phyloP scores from a whole-genome alignment of 2,329 filamentous ascomycete species.

The Fusarium newnesense region DNA sequence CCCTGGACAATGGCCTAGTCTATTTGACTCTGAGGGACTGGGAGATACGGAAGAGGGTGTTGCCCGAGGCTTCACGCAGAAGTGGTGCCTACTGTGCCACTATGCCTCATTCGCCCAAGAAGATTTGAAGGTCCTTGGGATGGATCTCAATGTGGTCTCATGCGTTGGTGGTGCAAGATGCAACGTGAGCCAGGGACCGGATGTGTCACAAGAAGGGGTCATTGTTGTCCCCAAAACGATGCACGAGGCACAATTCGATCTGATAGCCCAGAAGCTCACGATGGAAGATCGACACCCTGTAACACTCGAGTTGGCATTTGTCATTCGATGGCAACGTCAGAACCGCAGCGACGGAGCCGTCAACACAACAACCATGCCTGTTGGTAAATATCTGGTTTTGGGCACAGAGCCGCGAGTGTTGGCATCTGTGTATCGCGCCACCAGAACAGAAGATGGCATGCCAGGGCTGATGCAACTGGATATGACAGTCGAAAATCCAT shows the following conservation, averaged over 20 bases:
- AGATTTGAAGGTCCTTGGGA: slow-evolving; percentile 70
- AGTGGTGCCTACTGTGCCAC: slow-evolving; percentile 80
- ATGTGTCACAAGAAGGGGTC: slow-evolving; percentile 55
- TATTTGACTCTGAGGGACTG: slow-evolving; percentile 74
- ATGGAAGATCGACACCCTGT: slow-evolving; percentile 85
- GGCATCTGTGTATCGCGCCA: slow-evolving; percentile 62
- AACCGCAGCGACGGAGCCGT: slow-evolving; percentile 46
- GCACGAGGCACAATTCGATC: slow-evolving; percentile 76
- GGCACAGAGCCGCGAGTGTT: slow-evolving; percentile 89
- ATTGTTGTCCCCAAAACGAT: slow-evolving; percentile 73
- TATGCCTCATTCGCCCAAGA: slow-evolving; percentile 83
- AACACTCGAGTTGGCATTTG: slow-evolving; percentile 77
- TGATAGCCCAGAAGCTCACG: slow-evolving; percentile 78
- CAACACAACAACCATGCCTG: slow-evolving; percentile 76
- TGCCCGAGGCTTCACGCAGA: slow-evolving; percentile 75
- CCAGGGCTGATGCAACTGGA: slow-evolving; percentile 58
- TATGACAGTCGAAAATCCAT: slow-evolving; percentile 88
- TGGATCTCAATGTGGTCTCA: slow-evolving; percentile 70
- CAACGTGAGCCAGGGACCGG: slow-evolving; percentile 53
- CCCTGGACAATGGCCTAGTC: slow-evolving; percentile 83
- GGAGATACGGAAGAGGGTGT: slow-evolving; percentile 47
- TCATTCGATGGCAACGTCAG: slow-evolving; percentile 79
- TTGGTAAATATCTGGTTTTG: slow-evolving; percentile 83
- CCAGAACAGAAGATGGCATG: slow-evolving; percentile 39
- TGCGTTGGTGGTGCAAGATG: slow-evolving; percentile 72